Conservation (phyloP, 2,329 filamentous ascomycete species). For the Phialophora chinensis region DNA sequence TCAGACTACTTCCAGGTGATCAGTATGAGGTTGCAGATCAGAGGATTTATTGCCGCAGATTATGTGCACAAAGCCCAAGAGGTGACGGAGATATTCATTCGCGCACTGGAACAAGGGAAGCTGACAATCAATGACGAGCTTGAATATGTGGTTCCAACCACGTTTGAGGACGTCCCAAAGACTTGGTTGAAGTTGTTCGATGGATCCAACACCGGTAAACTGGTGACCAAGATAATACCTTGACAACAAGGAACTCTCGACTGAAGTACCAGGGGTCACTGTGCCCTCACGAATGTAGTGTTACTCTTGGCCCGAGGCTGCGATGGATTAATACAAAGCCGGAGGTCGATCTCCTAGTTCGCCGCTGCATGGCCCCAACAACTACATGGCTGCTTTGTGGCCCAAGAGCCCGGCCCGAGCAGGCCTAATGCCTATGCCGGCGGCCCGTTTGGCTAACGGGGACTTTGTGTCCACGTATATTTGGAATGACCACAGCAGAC, state of each 20-base stretch:
- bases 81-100: slow-evolving; percentile 66
- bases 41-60: slow-evolving; percentile 53
- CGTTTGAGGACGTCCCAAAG: slow-evolving; percentile 56
- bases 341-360: too few species aligned
- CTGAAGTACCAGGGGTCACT: too few species aligned
- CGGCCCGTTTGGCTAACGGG: too few species aligned
- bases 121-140: slow-evolving; percentile 61
- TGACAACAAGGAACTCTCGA: not conserved
- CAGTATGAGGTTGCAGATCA: slow-evolving; percentile 29
- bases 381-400: too few species aligned
- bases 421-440: too few species aligned
- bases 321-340: too few species aligned
- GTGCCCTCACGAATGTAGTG: too few species aligned
- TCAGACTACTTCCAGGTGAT: slow-evolving; percentile 52
- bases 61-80: slow-evolving; percentile 65
- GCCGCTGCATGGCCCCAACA: too few species aligned
- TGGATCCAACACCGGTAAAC: slow-evolving; percentile 71
- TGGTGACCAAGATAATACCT: slow-evolving; percentile 23
- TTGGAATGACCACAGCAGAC: too few species aligned
- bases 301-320: too few species aligned
- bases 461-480: too few species aligned
- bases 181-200: slow-evolving; percentile 63
- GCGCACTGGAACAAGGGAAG: slow-evolving; percentile 69
- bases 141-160: slow-evolving; percentile 63
- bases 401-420: too few species aligned